A percentile compares a stretch with the other conserved stretches of the same genome.
Conservation (phyloP, 306 rosid genomes). For the Carpinus fangiana region DNA sequence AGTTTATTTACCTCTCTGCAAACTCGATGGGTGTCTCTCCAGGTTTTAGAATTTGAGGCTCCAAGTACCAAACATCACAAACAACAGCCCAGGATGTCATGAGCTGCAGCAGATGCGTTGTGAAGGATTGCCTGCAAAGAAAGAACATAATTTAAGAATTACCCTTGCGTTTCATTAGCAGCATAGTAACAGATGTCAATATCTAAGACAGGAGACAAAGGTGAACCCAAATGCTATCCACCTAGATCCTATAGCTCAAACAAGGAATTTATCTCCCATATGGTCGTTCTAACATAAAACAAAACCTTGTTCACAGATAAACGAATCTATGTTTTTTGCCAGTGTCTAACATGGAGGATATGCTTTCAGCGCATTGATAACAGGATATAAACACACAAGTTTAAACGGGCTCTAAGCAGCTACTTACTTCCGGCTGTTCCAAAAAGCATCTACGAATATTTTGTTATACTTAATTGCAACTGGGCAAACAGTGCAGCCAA, state of each 20-base stretch:
- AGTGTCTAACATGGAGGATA: not conserved
- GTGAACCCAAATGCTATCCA: not conserved
- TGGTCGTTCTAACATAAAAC: conserved; percentile 1
- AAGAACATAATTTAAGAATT: not conserved
- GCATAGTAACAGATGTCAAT: not conserved
- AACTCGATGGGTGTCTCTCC: conserved; percentile 96
- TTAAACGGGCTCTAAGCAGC: conserved; percentile 18
- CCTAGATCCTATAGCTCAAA: conserved; percentile 2
- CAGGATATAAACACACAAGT: not conserved
- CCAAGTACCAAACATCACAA: conserved; percentile 98
- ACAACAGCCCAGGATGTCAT: conserved; percentile 99
- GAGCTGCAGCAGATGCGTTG: conserved; percentile 89
- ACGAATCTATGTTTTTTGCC: not conserved
- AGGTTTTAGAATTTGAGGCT: conserved; percentile 81
- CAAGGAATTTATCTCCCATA: conserved; percentile 1
- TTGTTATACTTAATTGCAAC: conserved; percentile 94
- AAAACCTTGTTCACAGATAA: not conserved
- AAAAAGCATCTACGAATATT: conserved; percentile 94
- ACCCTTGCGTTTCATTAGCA: conserved; percentile 8
- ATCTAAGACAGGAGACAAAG: not conserved
- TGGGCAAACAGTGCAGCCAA: conserved; percentile 92
- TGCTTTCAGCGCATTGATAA: not conserved
- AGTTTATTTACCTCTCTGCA: conserved; percentile 79
- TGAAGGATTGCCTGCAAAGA: conserved; percentile 88
- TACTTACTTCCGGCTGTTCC: conserved; percentile 98